Conservation (phyloP, 768 basidiomycete genomes). For the Collybiopsis confluens region DNA sequence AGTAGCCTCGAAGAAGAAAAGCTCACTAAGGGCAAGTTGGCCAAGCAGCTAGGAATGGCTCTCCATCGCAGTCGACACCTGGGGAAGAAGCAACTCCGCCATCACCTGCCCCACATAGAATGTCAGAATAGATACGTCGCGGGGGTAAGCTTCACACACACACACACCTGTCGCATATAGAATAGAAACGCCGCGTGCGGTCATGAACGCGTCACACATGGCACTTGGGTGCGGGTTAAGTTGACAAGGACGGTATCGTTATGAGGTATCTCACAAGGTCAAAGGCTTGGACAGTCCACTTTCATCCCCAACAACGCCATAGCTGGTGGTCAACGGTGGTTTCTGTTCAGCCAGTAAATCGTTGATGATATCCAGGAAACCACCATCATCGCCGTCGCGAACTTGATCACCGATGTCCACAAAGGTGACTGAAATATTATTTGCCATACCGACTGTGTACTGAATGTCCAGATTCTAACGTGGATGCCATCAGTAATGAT, state of each 20-base stretch:
- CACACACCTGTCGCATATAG: constrained; percentile 26
- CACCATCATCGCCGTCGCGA: constrained; percentile 24
- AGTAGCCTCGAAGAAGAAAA: neutral
- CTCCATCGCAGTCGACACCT: constrained; percentile 41
- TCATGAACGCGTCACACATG: constrained; percentile 23
- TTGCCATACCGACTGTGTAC: constrained; percentile 28
- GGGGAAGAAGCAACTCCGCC: constrained; percentile 27
- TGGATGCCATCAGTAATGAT: neutral
- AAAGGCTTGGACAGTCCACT: constrained; percentile 9
- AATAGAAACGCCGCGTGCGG: constrained; percentile 41
- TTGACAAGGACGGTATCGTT: no score
- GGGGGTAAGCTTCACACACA: no score
- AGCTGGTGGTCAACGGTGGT: constrained; percentile 21
- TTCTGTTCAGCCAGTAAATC: constrained; percentile 19
- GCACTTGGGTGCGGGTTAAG: no score
- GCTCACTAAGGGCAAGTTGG: constrained; percentile 39
- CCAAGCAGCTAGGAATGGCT: constrained; percentile 32
- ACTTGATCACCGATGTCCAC: constrained; percentile 25
- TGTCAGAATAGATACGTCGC: constrained; percentile 38
- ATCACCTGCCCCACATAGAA: constrained; percentile 35
- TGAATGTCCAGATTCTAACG: constrained; percentile 22
- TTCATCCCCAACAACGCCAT: constrained; percentile 37
- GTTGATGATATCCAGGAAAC: constrained; percentile 30
- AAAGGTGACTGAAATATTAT: constrained; percentile 26
- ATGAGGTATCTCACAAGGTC: neutral